Conservation (phyloP, 1,139 yeast genomes). For the Lodderomyces orthopsilosis region DNA sequence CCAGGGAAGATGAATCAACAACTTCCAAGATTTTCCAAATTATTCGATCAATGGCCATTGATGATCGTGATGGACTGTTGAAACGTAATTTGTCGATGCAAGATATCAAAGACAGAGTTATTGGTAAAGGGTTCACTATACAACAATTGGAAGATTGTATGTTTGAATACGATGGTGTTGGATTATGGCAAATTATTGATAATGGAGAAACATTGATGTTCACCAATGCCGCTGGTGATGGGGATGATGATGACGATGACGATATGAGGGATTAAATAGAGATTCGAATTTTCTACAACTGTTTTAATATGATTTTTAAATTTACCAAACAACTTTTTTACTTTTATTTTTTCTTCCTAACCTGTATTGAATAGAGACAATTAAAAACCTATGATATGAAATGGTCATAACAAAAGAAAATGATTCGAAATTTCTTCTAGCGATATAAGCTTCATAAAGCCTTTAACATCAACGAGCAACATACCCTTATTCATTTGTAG, state of each 20-base stretch:
- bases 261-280: conserved; percentile 1
- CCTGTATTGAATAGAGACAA: no score
- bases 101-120: conserved; percentile 62
- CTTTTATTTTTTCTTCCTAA: background rate
- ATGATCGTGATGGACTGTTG: conserved; percentile 38
- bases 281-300: background rate
- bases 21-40: conserved; percentile 62
- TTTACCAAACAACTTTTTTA: no score
- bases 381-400: no score
- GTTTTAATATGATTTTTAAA: conserved; percentile 1
- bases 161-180: conserved; percentile 66
- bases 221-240: conserved; percentile 26
- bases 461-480: no score
- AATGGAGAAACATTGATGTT: conserved; percentile 57
- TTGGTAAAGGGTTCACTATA: conserved; percentile 82
- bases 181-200: conserved; percentile 75
- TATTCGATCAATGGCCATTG: conserved; percentile 50
- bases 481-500: no score
- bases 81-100: conserved; percentile 49
- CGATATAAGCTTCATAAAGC: no score
- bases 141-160: conserved; percentile 76
- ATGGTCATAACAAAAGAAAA: no score
- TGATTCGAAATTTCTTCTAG: no score
- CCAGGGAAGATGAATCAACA: conserved; percentile 51
- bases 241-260: background rate